Percentiles rank a stretch among this genome's conserved stretches.
phyloP scores from a whole-genome alignment of 805 yeast species.

The Candida vaughaniae region DNA sequence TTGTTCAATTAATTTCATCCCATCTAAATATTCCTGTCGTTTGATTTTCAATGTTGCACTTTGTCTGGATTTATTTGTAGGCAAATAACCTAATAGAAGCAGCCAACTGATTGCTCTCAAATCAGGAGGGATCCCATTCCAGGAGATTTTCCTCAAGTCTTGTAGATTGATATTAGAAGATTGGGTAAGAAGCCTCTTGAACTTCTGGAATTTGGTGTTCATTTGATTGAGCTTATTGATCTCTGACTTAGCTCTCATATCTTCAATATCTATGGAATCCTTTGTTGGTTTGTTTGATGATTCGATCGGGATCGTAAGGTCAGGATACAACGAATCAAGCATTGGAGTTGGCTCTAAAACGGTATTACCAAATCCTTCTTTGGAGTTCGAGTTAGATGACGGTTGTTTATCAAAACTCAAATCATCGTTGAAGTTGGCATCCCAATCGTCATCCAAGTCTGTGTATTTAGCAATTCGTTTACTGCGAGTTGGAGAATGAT shows the following conservation, averaged over 20 bases:
- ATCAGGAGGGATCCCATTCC: constrained; percentile 91
- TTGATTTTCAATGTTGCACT: constrained; percentile 68
- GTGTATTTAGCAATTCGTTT: constrained; percentile 39
- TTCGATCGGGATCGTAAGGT: constrained; percentile 26
- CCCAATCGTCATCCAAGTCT: constrained; percentile 92
- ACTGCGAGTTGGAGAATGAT: constrained; percentile 8
- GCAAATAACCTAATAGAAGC: constrained; percentile 82
- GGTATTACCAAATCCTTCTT: constrained; percentile 12
- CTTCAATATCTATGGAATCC: constrained; percentile 45
- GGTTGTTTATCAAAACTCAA: neutral
- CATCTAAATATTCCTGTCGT: constrained; percentile 80
- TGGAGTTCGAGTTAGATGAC: neutral
- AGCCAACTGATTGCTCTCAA: constrained; percentile 89
- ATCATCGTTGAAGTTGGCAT: constrained; percentile 54
- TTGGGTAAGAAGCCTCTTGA: constrained; percentile 56
- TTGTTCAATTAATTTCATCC: constrained; percentile 55
- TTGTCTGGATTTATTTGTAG: constrained; percentile 79
- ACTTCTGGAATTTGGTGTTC: constrained; percentile 61
- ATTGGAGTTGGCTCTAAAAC: constrained; percentile 24
- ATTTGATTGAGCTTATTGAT: constrained; percentile 57
- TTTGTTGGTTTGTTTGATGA: constrained; percentile 15
- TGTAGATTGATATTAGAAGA: constrained; percentile 58
- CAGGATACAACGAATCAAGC: constrained; percentile 39
- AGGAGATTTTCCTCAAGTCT: constrained; percentile 74
- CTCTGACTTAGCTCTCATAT: constrained; percentile 42